phyloP scores from a whole-genome alignment of 129 eudicot genomes.

The Flaveria linearis region DNA sequence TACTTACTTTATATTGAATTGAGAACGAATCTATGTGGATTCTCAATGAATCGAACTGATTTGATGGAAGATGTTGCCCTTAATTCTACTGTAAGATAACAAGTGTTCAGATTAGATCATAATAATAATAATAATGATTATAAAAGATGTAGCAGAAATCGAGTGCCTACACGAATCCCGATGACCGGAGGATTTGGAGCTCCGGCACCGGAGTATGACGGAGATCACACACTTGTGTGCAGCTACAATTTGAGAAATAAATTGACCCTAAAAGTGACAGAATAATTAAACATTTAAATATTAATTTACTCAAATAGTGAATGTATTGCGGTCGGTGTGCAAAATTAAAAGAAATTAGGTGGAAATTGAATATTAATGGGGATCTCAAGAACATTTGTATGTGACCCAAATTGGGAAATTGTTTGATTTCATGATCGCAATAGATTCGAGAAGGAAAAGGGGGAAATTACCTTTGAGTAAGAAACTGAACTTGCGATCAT shows the following conservation, averaged over 20 bases:
- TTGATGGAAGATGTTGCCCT: not conserved
- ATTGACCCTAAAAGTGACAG: slow-evolving; percentile 12
- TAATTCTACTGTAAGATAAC: not conserved
- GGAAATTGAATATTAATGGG: not conserved
- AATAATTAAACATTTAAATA: not conserved
- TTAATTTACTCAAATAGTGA: not conserved
- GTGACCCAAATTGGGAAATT: too few relatives aligned
- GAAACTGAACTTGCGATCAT: too few relatives aligned
- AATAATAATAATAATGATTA: not conserved
- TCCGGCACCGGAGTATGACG: not conserved
- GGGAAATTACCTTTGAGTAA: too few relatives aligned
- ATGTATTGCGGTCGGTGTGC: not conserved
- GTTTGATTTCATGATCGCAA: not conserved
- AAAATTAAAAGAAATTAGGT: not conserved
- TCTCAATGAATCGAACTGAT: slow-evolving; percentile 26
- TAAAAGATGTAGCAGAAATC: slow-evolving; percentile 13
- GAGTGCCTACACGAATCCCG: slow-evolving; percentile 29
- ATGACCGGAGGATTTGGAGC: slow-evolving; percentile 6
- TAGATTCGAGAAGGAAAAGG: too few relatives aligned
- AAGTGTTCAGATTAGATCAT: not conserved
- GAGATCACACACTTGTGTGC: slow-evolving; percentile 1
- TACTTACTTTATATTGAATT: slow-evolving; percentile 14
- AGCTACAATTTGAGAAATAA: slow-evolving; percentile 1
- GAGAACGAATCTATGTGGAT: slow-evolving; percentile 13
- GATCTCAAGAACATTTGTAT: too few relatives aligned